Conservation (phyloP, 1,284 basidiomycete genomes). For the Cutaneotrichosporon cutaneum region DNA sequence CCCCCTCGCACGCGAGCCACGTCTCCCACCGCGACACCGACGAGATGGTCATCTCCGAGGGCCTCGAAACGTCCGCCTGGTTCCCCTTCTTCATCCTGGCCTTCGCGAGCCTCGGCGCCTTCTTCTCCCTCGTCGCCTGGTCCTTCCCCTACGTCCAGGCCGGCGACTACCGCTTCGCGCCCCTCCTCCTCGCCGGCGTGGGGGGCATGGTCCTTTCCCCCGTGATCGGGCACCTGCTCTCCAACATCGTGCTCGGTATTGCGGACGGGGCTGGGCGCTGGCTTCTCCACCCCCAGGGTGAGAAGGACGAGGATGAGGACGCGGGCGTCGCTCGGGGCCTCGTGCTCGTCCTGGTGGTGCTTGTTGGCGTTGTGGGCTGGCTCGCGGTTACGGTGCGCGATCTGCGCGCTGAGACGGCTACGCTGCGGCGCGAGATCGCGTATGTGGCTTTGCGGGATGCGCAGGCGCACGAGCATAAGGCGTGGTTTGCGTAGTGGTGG, state of each 20-base stretch:
- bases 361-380: background rate
- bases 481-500: no score
- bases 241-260: background rate
- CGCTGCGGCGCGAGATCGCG: slow-evolving; percentile 4
- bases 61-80: background rate
- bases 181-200: slow-evolving; percentile 2
- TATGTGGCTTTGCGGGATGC: slow-evolving; percentile 2
- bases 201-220: slow-evolving; percentile 1
- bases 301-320: background rate
- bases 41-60: background rate
- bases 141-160: slow-evolving; percentile 1
- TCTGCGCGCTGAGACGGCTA: background rate
- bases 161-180: background rate
- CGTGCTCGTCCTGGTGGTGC: background rate
- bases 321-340: slow-evolving; percentile 1
- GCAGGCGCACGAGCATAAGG: slow-evolving; percentile 1
- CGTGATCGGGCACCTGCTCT: slow-evolving; percentile 4
- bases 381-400: background rate
- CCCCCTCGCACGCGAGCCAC: no score
- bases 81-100: slow-evolving; percentile 8
- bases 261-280: background rate
- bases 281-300: background rate
- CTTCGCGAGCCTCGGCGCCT: slow-evolving; percentile 10
- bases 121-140: slow-evolving; percentile 1
- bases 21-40: background rate